phyloP scores from a whole-genome alignment of 2,329 filamentous ascomycete species.

The Neoscytalidium dimidiatum region DNA sequence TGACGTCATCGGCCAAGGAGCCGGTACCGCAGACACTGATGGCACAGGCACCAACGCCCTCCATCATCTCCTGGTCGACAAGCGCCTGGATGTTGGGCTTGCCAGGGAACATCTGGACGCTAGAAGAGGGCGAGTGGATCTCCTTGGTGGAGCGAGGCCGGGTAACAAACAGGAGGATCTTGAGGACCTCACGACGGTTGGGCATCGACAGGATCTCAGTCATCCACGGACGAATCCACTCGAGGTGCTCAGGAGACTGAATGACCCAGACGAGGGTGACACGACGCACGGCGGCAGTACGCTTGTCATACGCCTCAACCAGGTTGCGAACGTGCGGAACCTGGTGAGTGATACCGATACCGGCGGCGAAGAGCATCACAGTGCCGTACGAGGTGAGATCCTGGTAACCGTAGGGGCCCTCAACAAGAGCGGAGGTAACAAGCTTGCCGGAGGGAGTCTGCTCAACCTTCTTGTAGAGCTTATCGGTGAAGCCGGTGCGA shows the following conservation, averaged over 20 bases:
- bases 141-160: conserved; percentile 81
- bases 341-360: conserved; percentile 94
- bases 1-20: conserved; percentile 72
- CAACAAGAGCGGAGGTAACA: conserved; percentile 71
- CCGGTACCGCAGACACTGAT: conserved; percentile 81
- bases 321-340: conserved; percentile 80
- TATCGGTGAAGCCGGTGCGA: conserved; percentile 83
- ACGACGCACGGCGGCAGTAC: conserved; percentile 75
- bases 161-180: conserved; percentile 88
- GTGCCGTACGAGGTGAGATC: conserved; percentile 91
- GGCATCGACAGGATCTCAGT: conserved; percentile 80
- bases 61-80: conserved; percentile 77
- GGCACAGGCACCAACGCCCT: conserved; percentile 84
- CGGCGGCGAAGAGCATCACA: conserved; percentile 84
- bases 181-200: conserved; percentile 77
- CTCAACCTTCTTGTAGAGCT: conserved; percentile 71
- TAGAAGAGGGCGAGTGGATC: conserved; percentile 72
- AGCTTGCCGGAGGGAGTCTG: conserved; percentile 56
- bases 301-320: conserved; percentile 60
- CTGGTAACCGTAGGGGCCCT: conserved; percentile 87
- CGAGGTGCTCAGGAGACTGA: conserved; percentile 82
- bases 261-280: conserved; percentile 91
- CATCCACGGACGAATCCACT: conserved; percentile 95
- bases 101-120: conserved; percentile 89
- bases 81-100: conserved; percentile 80